These are phyloP conservation scores for Aspergillus flavus DNA, from an alignment of 2,329 filamentous ascomycete genomes.

Conservation along the genomic window DNA sequence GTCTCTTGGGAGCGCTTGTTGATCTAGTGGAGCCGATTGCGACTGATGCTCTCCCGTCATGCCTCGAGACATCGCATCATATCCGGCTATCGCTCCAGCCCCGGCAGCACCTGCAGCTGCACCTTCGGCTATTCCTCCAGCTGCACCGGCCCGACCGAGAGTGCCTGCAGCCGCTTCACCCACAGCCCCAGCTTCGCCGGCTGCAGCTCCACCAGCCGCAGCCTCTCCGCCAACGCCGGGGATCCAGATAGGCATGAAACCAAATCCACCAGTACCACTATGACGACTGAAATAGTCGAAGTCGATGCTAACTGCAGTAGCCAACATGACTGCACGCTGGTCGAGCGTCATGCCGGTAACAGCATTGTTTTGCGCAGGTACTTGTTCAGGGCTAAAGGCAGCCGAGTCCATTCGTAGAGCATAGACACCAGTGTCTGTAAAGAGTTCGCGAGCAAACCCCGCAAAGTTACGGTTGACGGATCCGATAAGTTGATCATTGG, in stretches of 20 bases:
- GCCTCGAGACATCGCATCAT: slow-evolving; percentile 63
- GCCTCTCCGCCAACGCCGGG: slow-evolving; percentile 47
- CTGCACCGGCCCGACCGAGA: slow-evolving; percentile 41
- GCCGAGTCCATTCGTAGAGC: slow-evolving; percentile 66
- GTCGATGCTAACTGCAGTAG: slow-evolving; percentile 66
- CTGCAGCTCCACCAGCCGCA: slow-evolving; percentile 41
- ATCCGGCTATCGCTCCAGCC: slow-evolving; percentile 63
- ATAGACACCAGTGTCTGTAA: slow-evolving; percentile 68
- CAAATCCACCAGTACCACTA: slow-evolving; percentile 50
- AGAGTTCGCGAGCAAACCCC: slow-evolving; percentile 65
- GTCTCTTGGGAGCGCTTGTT: slow-evolving; percentile 19
- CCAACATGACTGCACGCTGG: slow-evolving; percentile 67
- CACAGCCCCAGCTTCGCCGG: slow-evolving; percentile 39
- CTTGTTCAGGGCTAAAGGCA: slow-evolving; percentile 42
- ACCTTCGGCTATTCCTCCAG: slow-evolving; percentile 42
- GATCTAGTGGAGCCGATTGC: slow-evolving; percentile 20
- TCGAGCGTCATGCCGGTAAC: slow-evolving; percentile 63
- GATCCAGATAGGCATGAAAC: slow-evolving; percentile 58
- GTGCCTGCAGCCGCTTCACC: slow-evolving; percentile 42
- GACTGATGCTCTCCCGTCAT: slow-evolving; percentile 35
- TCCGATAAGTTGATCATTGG: slow-evolving; percentile 56
- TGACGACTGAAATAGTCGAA: slow-evolving; percentile 70
- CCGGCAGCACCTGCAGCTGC: slow-evolving; percentile 52
- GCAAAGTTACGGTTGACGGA: slow-evolving; percentile 66
- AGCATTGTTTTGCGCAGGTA: slow-evolving; percentile 22